A percentile compares a stretch with the other conserved stretches of the same genome.
Conservation (phyloP, 2,329 filamentous ascomycete species). For the Ophiocordyceps camponoti-leonardi region DNA sequence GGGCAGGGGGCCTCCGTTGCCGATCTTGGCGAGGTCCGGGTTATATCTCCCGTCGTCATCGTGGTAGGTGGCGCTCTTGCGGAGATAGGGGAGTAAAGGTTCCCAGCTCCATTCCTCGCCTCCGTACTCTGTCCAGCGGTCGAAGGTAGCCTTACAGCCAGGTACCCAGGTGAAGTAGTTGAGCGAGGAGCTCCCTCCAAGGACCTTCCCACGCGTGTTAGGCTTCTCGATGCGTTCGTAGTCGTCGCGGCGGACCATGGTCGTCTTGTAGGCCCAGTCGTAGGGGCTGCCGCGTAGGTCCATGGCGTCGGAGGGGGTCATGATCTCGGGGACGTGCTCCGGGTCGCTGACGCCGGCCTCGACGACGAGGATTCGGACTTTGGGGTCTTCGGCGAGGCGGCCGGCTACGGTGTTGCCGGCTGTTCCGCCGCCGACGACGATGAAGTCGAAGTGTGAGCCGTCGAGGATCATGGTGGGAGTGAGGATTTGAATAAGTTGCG, state of each 20-base stretch:
- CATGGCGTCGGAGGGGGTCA: slow-evolving; percentile 33
- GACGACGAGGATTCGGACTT: slow-evolving; percentile 25
- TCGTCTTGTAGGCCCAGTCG: slow-evolving; percentile 45
- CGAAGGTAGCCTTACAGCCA: slow-evolving; percentile 38
- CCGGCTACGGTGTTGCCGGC: slow-evolving; percentile 18
- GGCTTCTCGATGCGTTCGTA: slow-evolving; percentile 46
- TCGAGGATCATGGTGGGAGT: slow-evolving; percentile 1
- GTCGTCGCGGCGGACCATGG: slow-evolving; percentile 38
- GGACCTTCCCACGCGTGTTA: slow-evolving; percentile 41
- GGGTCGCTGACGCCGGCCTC: slow-evolving; percentile 32
- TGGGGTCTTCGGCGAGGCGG: slow-evolving; percentile 16
- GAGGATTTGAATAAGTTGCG: too few species aligned
- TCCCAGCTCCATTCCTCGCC: slow-evolving; percentile 51
- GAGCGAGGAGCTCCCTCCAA: slow-evolving; percentile 38
- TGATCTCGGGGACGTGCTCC: slow-evolving; percentile 30
- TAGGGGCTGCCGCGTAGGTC: slow-evolving; percentile 35
- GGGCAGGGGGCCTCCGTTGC: slow-evolving; percentile 30
- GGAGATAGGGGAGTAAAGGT: slow-evolving; percentile 28
- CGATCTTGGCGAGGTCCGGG: slow-evolving; percentile 30
- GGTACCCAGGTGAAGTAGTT: slow-evolving; percentile 51
- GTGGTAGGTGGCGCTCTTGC: slow-evolving; percentile 39
- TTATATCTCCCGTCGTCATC: slow-evolving; percentile 31
- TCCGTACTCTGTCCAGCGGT: slow-evolving; percentile 56
- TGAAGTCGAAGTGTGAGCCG: slow-evolving; percentile 11
- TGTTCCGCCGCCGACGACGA: slow-evolving; percentile 17